These are phyloP conservation scores for Hansenula lynferdii DNA, from an alignment of 1,139 yeast species.

Conservation along the genomic window DNA sequence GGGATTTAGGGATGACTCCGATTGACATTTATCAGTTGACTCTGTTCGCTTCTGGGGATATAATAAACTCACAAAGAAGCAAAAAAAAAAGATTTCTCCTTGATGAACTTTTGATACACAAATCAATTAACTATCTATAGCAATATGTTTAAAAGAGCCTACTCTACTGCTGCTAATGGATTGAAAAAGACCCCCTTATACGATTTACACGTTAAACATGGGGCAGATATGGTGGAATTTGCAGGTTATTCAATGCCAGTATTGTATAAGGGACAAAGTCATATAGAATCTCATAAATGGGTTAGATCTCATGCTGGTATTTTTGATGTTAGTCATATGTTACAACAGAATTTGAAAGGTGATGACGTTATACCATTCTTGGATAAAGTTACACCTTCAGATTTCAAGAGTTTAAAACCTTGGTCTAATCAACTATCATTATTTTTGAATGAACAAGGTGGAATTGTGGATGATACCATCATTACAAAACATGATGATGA, in stretches of 20 bases:
- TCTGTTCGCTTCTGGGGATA: not conserved
- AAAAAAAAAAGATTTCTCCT: too few relatives aligned
- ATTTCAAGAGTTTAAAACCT: slow-evolving; percentile 49
- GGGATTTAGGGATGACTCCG: not conserved
- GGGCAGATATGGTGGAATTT: slow-evolving; percentile 91
- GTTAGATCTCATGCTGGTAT: slow-evolving; percentile 83
- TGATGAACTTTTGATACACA: too few relatives aligned
- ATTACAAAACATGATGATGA: slow-evolving; percentile 81
- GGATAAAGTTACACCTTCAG: slow-evolving; percentile 83
- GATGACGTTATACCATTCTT: slow-evolving; percentile 62
- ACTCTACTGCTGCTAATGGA: slow-evolving; percentile 24
- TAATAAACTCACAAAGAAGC: not conserved
- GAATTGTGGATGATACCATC: slow-evolving; percentile 85
- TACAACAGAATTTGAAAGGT: slow-evolving; percentile 79
- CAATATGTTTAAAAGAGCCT: slow-evolving; percentile 23
- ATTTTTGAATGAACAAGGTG: slow-evolving; percentile 74
- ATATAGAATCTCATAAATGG: slow-evolving; percentile 93
- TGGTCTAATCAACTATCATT: slow-evolving; percentile 75
- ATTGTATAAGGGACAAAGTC: slow-evolving; percentile 73
- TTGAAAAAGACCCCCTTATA: slow-evolving; percentile 71
- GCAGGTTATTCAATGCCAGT: slow-evolving; percentile 97
- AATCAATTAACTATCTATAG: not conserved
- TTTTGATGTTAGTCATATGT: slow-evolving; percentile 96
- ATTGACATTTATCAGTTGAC: not conserved
- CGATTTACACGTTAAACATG: slow-evolving; percentile 70